These are phyloP conservation scores for Boletus rufocinnamomeus DNA, from an alignment of 768 basidiomycete species.

Conservation along the genomic window DNA sequence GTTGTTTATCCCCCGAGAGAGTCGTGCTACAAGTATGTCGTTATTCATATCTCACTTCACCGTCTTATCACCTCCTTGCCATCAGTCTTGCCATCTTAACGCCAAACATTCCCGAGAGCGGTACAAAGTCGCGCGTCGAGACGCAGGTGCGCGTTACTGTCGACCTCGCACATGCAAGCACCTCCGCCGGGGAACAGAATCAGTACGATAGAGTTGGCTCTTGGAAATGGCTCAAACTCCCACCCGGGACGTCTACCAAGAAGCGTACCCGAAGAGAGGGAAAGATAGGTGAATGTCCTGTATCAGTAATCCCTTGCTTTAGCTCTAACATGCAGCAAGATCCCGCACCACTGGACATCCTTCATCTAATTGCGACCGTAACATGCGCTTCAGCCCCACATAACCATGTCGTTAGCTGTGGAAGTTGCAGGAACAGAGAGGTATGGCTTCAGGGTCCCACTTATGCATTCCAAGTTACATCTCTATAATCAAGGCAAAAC, in stretches of 20 bases:
- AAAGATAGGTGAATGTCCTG: constrained; percentile 61
- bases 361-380: constrained; percentile 72
- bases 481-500: constrained; percentile 65
- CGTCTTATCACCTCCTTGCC: constrained; percentile 20
- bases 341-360: constrained; percentile 64
- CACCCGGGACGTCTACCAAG: constrained; percentile 82
- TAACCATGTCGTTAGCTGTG: constrained; percentile 75
- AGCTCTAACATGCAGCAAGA: constrained; percentile 46
- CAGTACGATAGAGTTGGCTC: constrained; percentile 83
- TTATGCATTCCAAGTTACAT: constrained; percentile 10
- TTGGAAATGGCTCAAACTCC: constrained; percentile 86
- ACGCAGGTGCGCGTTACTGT: constrained; percentile 88
- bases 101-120: constrained; percentile 78
- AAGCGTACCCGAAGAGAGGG: constrained; percentile 80
- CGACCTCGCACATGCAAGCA: constrained; percentile 69
- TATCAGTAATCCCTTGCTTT: background rate
- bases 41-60: constrained; percentile 7
- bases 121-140: constrained; percentile 92
- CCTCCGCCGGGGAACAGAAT: constrained; percentile 56
- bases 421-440: constrained; percentile 88
- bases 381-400: constrained; percentile 82
- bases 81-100: constrained; percentile 77
- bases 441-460: constrained; percentile 40
- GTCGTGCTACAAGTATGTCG: constrained; percentile 70
- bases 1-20: constrained; percentile 76